These are phyloP conservation scores for Corylus americana DNA, from an alignment of 306 rosid species.

Conservation along the genomic window DNA sequence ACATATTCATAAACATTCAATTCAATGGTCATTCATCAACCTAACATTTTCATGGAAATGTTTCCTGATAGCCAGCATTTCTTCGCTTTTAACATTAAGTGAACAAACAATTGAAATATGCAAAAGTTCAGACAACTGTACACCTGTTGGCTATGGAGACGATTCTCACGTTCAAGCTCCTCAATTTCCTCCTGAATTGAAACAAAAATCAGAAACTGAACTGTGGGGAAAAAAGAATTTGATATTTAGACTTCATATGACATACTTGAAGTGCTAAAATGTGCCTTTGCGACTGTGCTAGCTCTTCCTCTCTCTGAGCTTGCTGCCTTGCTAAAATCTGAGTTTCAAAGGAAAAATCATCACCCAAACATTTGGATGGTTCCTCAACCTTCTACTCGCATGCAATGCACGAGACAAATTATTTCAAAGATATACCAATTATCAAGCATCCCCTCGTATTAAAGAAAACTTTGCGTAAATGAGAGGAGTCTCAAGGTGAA, in stretches of 20 bases:
- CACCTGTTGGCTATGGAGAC: conserved; percentile 97
- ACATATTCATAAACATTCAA: conserved; percentile 18
- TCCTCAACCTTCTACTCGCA: conserved; percentile 8
- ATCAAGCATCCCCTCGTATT: not conserved
- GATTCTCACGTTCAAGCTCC: conserved; percentile 96
- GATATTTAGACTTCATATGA: conserved; percentile 19
- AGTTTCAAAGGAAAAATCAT: conserved; percentile 26
- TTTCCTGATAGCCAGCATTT: not conserved
- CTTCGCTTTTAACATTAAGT: conserved; percentile 5
- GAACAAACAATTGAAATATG: conserved; percentile 16
- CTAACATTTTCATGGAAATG: not conserved
- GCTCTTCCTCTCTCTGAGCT: conserved; percentile 98
- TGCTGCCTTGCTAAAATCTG: conserved; percentile 99
- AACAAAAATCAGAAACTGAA: conserved; percentile 26
- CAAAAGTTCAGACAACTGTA: conserved; percentile 15
- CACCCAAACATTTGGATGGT: conserved; percentile 20
- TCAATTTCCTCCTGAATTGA: conserved; percentile 85
- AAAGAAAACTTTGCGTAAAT: not conserved
- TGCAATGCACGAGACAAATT: conserved; percentile 14
- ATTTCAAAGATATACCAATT: not conserved
- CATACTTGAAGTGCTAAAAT: conserved; percentile 97
- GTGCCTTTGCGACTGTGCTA: conserved; percentile 91
- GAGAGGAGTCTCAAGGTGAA: not conserved
- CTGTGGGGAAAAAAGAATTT: conserved; percentile 1
- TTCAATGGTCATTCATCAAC: conserved; percentile 13